These are phyloP conservation scores for Dalechampia spathulata DNA, from an alignment of 441 rosid genomes.

Conservation along the genomic window DNA sequence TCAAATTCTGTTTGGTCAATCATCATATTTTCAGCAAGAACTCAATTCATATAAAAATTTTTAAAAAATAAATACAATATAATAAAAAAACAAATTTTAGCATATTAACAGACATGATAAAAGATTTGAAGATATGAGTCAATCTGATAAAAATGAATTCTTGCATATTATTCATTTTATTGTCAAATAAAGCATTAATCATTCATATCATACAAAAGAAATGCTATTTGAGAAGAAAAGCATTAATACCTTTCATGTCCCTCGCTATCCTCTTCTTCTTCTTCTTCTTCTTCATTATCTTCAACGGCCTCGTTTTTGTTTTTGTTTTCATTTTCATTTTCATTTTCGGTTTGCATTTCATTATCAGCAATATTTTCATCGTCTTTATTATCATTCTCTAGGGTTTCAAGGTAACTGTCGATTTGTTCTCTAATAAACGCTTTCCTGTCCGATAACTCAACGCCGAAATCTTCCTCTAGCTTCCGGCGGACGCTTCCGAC, in stretches of 20 bases:
- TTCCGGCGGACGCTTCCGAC: constrained; percentile 59
- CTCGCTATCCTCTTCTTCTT: constrained; percentile 4
- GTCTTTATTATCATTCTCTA: constrained; percentile 3
- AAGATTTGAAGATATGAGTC: too few species aligned
- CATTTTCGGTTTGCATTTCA: not conserved
- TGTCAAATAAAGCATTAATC: too few species aligned
- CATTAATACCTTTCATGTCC: constrained; percentile 11
- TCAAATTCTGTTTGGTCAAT: too few species aligned
- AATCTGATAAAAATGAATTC: too few species aligned
- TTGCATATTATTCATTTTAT: too few species aligned
- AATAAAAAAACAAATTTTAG: too few species aligned
- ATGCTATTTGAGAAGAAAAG: not conserved
- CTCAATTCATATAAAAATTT: too few species aligned
- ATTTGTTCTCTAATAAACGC: constrained; percentile 58
- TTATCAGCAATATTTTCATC: not conserved
- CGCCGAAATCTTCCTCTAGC: constrained; percentile 51
- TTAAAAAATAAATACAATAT: too few species aligned
- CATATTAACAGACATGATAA: too few species aligned
- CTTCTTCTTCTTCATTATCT: constrained; percentile 1
- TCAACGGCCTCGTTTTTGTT: constrained; percentile 8
- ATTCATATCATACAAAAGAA: not conserved
- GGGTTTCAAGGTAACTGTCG: constrained; percentile 40
- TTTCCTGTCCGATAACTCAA: constrained; percentile 54
- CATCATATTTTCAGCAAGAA: too few species aligned
- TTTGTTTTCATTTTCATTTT: constrained; percentile 1